Evolutionary conservation across 2,329 filamentous ascomycete species (phyloP).

Genomic region (Tolypocladium ovalisporum): DNA sequence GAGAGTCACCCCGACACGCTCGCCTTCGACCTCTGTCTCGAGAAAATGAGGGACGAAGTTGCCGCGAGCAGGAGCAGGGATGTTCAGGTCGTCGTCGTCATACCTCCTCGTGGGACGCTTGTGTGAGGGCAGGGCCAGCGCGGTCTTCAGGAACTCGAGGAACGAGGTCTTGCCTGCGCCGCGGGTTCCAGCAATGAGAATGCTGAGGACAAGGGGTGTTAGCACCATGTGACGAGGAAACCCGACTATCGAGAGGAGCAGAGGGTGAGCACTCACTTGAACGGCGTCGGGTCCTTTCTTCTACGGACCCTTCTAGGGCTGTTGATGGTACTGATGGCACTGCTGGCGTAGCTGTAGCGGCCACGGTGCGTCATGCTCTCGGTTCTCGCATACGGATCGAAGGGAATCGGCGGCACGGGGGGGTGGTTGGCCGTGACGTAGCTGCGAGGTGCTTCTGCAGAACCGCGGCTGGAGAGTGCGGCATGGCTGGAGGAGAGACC

Average conservation of each 20-base stretch:
- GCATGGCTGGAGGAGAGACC: constrained; percentile 31
- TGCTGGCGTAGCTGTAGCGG: constrained; percentile 92
- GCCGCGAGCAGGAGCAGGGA: constrained; percentile 42
- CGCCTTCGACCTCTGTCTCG: constrained; percentile 87
- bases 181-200: constrained; percentile 80
- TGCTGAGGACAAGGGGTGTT: constrained; percentile 38
- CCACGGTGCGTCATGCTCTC: constrained; percentile 97
- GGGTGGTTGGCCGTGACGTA: constrained; percentile 29
- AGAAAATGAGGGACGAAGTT: constrained; percentile 82
- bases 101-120: constrained; percentile 52
- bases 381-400: constrained; percentile 70
- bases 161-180: constrained; percentile 93
- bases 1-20: constrained; percentile 82
- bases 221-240: constrained; percentile 1
- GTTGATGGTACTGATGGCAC: constrained; percentile 81
- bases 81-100: constrained; percentile 48
- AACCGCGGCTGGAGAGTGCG: constrained; percentile 31
- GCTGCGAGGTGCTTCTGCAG: constrained; percentile 37
- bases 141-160: constrained; percentile 85
- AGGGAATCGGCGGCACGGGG: constrained; percentile 49
- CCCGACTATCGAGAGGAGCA: background rate
- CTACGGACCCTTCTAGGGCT: constrained; percentile 84
- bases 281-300: constrained; percentile 93
- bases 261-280: constrained; percentile 71
- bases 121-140: constrained; percentile 70